Evolutionary conservation across 1,139 yeast species (phyloP).

Genomic region (Debaryomyces sp.): DNA sequence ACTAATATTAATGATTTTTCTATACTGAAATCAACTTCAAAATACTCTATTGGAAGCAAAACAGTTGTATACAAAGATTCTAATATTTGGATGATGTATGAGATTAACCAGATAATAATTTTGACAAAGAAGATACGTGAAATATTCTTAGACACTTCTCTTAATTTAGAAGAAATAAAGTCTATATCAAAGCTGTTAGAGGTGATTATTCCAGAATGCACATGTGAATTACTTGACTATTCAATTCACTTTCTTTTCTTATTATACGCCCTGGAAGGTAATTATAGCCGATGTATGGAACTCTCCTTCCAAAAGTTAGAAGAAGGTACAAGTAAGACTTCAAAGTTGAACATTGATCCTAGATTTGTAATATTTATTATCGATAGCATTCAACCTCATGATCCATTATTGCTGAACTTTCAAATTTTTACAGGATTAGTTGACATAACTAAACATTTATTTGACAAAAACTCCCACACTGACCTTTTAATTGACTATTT

Average conservation of each 20-base stretch:
- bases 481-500: background rate
- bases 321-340: conserved; percentile 8
- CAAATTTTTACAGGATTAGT: conserved; percentile 7
- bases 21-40: background rate
- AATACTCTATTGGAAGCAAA: conserved; percentile 8
- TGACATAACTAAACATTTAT: conserved; percentile 3
- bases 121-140: conserved; percentile 8
- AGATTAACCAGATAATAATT: conserved; percentile 11
- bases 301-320: conserved; percentile 15
- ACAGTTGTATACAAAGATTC: conserved; percentile 14
- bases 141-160: background rate
- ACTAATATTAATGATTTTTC: background rate
- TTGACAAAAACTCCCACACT: background rate
- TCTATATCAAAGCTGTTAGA: conserved; percentile 7
- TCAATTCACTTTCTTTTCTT: conserved; percentile 14
- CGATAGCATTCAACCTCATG: background rate
- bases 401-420: background rate
- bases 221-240: conserved; percentile 15
- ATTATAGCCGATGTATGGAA: conserved; percentile 12
- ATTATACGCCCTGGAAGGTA: conserved; percentile 9
- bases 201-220: conserved; percentile 10
- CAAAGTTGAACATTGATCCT: conserved; percentile 18
- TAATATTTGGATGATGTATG: conserved; percentile 19
- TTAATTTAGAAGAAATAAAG: background rate
- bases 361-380: conserved; percentile 16